Conservation (phyloP, 2,329 filamentous ascomycete species). For the Aspergillus aculeatinus region DNA sequence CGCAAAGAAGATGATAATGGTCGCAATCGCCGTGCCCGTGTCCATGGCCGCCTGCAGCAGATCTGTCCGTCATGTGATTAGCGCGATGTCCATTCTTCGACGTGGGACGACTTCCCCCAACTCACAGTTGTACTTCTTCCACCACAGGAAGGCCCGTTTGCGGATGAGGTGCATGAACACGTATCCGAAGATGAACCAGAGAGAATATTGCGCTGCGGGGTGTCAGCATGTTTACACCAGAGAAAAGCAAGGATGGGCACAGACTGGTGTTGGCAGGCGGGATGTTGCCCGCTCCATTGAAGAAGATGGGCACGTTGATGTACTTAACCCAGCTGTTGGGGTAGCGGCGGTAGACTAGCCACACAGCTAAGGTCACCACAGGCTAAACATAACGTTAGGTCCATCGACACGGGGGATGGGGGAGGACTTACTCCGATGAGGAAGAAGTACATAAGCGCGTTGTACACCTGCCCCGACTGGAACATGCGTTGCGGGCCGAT, state of each 20-base stretch:
- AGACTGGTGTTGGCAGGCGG: constrained; percentile 34
- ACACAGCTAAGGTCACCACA: constrained; percentile 32
- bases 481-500: constrained; percentile 37
- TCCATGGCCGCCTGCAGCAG: constrained; percentile 35
- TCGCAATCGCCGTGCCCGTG: constrained; percentile 34
- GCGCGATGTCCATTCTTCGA: not conserved
- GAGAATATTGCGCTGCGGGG: constrained; percentile 25
- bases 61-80: not conserved
- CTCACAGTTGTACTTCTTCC: constrained; percentile 35
- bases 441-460: constrained; percentile 34
- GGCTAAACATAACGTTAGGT: constrained; percentile 15
- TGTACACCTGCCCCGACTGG: constrained; percentile 31
- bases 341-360: constrained; percentile 28
- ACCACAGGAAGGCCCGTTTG: constrained; percentile 32
- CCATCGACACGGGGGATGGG: not conserved
- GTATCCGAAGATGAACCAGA: constrained; percentile 36
- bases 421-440: constrained; percentile 26
- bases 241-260: constrained; percentile 17
- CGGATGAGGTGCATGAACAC: constrained; percentile 34
- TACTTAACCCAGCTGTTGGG: constrained; percentile 34
- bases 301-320: constrained; percentile 36
- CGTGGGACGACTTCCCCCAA: not conserved
- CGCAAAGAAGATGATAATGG: constrained; percentile 35
- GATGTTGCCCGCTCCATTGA: constrained; percentile 35
- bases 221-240: not conserved